Base-by-base conservation (phyloP, 768 basidiomycete species). In the Nevesoporus exiguus region DNA sequence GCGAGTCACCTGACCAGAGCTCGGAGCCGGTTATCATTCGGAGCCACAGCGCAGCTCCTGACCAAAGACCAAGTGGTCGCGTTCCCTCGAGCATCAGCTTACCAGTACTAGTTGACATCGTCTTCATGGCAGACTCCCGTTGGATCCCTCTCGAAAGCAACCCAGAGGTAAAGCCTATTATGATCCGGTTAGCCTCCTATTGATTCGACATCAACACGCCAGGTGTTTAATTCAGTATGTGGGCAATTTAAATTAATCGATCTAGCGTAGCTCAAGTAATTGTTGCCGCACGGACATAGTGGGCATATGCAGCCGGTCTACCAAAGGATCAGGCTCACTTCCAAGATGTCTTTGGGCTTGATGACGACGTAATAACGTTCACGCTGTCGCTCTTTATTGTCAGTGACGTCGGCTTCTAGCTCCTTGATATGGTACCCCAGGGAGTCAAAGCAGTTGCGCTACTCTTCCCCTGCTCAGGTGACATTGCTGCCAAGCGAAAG, bases 91-190 rank as follows among this genome's bases (percentile, higher is more conserved):
- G 15, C 22, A 5, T 22, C 25, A 31, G n/a, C 24, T 29, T n/a
- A 24, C 39, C 15, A 30, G 7, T 27, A 61, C 22, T 17, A 47
- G 22, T 49, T 6, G 5, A 30, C 33, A 51, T 27, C 39, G 19
- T 55, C 31, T 22, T 37, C 31, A 68, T 69, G 66, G 56, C 59
- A 30, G 24, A 58, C 40, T 51, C 70, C 30, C 77, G 73, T 41
- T 93, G 90, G 90, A 82, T 93, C 47, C 90, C 90, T 8, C 76
- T 92, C 13, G 90, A 93, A 72, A 84, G 85, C 59, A 89, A 88
- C 62, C 90, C 81, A 49, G 71, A 81, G 56, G 81, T 80, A 61
- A 47, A 60, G 10, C 11, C 10, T 19, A 3, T 40, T 27, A 10
- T 19, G 51, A 19, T 4, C 34, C 41, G 7, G 24, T 25, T 47